Conservation (phyloP, 2,329 filamentous ascomycete species). For the Pyricularia pennisetigena region DNA sequence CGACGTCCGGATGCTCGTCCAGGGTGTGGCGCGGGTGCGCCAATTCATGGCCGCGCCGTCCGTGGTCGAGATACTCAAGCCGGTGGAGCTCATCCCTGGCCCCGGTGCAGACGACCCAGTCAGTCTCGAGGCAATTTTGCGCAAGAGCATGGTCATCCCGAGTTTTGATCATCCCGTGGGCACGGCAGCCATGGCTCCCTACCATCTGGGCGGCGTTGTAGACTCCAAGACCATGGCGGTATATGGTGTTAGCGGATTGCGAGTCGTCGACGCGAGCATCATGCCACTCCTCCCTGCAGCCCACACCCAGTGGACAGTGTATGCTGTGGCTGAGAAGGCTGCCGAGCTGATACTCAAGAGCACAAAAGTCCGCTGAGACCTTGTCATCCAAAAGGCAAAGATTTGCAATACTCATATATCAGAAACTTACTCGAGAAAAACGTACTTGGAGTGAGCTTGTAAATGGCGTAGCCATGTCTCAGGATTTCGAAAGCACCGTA, state of each 20-base stretch:
- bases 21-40: constrained; percentile 1
- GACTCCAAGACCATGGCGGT: constrained; percentile 4
- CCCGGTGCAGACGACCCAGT: constrained; percentile 20
- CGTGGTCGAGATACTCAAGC: background rate
- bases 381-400: background rate
- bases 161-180: constrained; percentile 3
- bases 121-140: constrained; percentile 16
- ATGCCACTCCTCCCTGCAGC: constrained; percentile 8
- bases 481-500: too few relatives aligned
- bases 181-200: constrained; percentile 10
- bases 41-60: constrained; percentile 5
- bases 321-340: constrained; percentile 9
- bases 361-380: background rate
- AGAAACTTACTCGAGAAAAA: too few relatives aligned
- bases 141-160: constrained; percentile 3
- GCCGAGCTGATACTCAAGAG: constrained; percentile 7
- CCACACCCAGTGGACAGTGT: constrained; percentile 9
- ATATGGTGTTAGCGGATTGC: constrained; percentile 8
- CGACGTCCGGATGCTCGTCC: constrained; percentile 5
- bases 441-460: background rate
- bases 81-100: constrained; percentile 6
- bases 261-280: constrained; percentile 10
- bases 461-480: background rate
- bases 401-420: background rate
- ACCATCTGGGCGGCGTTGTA: constrained; percentile 4